Base-by-base conservation (phyloP, 2,329 filamentous ascomycete genomes). In the Pseudogymnoascus sp. region DNA sequence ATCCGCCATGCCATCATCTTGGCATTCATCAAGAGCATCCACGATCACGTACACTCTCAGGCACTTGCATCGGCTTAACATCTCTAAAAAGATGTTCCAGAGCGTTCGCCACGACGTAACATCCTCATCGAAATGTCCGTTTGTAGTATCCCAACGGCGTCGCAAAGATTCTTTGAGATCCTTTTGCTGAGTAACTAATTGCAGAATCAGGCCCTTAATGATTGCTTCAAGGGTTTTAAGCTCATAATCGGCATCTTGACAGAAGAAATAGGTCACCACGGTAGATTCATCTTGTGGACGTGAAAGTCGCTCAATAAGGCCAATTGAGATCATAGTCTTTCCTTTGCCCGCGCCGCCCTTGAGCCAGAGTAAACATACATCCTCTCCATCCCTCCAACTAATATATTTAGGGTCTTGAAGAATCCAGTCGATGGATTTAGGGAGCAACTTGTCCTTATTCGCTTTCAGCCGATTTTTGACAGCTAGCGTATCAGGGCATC, bases 311-410 rank as follows among this genome's bases (percentile, higher is more conserved):
- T 68, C 65, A 31, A 62, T 51, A 25, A 69, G 62, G 25, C 61
- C 62, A 25, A 69, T 69, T 0, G 75, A 61, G 0, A 77, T 66
- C 74, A 77, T 77, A 0, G 74, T 77, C 48, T 76, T 77, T 0
- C 75, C 75, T 65, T 75, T 77, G 4, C 75, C 75, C 0, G 75
- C 70, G 14, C 74, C 72, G 1, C 74, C 76, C 19, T 69, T 74
- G 6, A 78, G 69, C 75, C 72, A 77, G 0, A 76, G 69, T 8
- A 76, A 65, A 28, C 66, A 68, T 23, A 62, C 66, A 13, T 73
- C 65, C 1, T 69, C 39, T 16, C 64, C 65, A 64, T 72, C 60
- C 8, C 61, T 65, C 71, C 71, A 74, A 62, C 63, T 64, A 60
- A 66, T 60, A 57, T 71, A 74, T 48, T 64, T 62, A 11, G 36